phyloP scores from a whole-genome alignment of 257 asterid genomes.

The Haberlea rhodopensis region DNA sequence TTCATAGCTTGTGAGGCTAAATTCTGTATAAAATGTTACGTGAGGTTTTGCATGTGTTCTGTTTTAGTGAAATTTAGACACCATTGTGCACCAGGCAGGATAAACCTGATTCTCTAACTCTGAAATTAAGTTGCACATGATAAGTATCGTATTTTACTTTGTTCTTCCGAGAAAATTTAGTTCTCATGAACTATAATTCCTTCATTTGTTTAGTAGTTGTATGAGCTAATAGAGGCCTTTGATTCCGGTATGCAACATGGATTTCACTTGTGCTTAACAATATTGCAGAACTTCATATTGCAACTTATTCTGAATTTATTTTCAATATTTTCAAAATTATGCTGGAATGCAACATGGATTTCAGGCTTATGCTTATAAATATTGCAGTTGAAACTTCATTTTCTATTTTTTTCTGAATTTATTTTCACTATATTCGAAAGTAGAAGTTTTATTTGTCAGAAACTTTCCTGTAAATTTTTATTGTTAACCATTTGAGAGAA shows the following conservation, averaged over 20 bases:
- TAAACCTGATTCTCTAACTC: slow-evolving; percentile 15
- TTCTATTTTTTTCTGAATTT: neutral
- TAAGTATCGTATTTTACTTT: neutral
- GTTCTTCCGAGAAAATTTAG: neutral
- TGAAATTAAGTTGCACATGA: neutral
- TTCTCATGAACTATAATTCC: neutral
- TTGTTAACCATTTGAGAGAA: neutral
- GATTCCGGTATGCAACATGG: neutral
- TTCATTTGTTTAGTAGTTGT: neutral
- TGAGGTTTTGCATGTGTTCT: neutral
- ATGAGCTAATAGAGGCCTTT: neutral
- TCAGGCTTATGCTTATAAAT: neutral
- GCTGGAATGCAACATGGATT: neutral
- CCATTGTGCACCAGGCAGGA: neutral
- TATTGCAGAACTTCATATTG: neutral
- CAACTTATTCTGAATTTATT: neutral
- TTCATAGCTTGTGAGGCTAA: slow-evolving; percentile 5
- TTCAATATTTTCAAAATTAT: neutral
- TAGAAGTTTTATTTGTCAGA: no score
- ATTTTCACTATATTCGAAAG: neutral
- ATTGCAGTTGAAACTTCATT: neutral
- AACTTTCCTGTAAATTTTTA: neutral
- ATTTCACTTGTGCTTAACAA: neutral
- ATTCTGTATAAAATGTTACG: neutral
- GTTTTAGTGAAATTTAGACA: slow-evolving; percentile 17